Evolutionary conservation across 1,139 yeast species (phyloP), one percentile per base, ranked within the genome.

Genomic region (Meyerozyma sp.): DNA sequence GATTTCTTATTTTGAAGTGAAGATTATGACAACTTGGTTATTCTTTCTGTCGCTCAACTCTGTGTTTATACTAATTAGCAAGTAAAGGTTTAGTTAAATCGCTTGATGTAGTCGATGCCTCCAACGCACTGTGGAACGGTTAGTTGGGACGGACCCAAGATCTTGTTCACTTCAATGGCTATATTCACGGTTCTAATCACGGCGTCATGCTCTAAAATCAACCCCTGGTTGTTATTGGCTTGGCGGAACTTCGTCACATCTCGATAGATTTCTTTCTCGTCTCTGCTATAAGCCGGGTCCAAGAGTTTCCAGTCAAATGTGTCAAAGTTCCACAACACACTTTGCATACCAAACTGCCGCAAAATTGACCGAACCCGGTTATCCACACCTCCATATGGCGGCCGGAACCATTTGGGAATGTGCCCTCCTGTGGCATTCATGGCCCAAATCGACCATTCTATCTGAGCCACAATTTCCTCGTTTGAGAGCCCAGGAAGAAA

Each of bases 381-480:
- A 64, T 91, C 98, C 39, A 87, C 73, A 0, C 96, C 97, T 0
- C 98, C 98, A 61, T 88, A 91, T 0, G 98, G 98, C 0, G 98
- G 98, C 49, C 98, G 74, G 62, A 87, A 91, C 85, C 93, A 93
- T 56, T 84, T 84, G 11, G 98, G 98, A n/a, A 87, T 61, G 55
- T 90, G 93, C 20, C 82, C 73, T 0, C 89, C 86, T 0, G 98
- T 90, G 3, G 97, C 96, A 65, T 93, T 90, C 94, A 90, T 88
- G 5, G 97, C 96, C 98, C 98, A 91, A 32, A 90, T 81, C 1
- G 95, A 84, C 98, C 98, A 91, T 64, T 91, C 84, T 40, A 91
- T 67, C 61, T 91, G 96, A 0, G 97, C 96, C 46, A 86, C 81
- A 18, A 91, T 79, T 49, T 88, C 78, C 61, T 88, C 93, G 59